Conservation (phyloP, 257 asterid genomes). For the Primulina huaijiensis region DNA sequence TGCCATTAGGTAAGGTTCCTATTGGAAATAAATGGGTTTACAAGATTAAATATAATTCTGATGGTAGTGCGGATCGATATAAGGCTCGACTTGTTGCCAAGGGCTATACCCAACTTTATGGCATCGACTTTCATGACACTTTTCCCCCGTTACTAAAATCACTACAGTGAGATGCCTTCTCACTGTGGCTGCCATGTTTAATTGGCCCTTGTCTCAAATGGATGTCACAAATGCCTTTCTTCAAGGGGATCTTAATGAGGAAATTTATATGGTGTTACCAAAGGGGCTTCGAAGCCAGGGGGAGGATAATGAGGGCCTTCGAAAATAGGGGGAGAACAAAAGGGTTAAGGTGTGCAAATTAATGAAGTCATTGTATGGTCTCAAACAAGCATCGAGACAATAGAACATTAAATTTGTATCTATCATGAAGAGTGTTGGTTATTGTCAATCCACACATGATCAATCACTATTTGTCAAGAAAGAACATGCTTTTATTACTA, state of each 20-base stretch:
- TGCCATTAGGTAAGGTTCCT: neutral
- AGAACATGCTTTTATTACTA: too few species aligned
- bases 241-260: neutral
- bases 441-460: neutral
- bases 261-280: neutral
- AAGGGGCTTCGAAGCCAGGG: neutral
- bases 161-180: neutral
- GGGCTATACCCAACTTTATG: neutral
- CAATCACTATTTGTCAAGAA: neutral
- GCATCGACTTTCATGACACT: rapidly evolving
- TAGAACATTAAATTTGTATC: too few species aligned
- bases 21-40: neutral
- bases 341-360: too few species aligned
- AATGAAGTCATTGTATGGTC: neutral
- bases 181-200: neutral
- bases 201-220: neutral
- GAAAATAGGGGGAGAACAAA: too few species aligned
- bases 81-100: neutral
- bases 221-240: neutral
- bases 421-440: neutral
- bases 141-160: neutral
- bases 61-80: neutral
- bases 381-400: neutral
- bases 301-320: neutral
- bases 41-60: too few species aligned